Conservation (phyloP, 106 monocot genomes). For the Apostasia ramifera region DNA sequence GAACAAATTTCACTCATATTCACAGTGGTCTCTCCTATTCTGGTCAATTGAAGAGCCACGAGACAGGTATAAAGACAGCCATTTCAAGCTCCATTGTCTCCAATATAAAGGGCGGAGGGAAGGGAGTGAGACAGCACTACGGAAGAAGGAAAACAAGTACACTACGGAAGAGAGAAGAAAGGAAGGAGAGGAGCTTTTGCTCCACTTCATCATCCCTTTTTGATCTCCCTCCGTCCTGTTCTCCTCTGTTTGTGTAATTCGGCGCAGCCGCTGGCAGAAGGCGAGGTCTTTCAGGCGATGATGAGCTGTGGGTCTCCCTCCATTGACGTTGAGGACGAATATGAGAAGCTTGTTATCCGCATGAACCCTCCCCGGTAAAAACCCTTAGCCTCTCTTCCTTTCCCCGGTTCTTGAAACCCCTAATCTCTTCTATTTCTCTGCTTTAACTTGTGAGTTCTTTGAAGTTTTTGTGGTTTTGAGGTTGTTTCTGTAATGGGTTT, state of each 20-base stretch:
- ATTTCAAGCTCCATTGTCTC: not conserved
- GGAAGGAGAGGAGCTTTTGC: not conserved
- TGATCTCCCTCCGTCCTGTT: not conserved
- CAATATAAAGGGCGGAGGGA: not conserved
- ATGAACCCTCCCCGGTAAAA: slow-evolving; percentile 89
- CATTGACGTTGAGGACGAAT: slow-evolving; percentile 68
- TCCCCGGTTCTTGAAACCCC: not conserved
- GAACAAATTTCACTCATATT: too few species aligned
- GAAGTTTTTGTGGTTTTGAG: not conserved
- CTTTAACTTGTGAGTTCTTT: not conserved
- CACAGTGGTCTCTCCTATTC: too few species aligned
- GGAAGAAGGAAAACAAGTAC: slow-evolving; percentile 1
- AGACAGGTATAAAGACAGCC: not conserved
- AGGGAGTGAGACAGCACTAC: slow-evolving; percentile 3
- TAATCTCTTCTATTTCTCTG: not conserved
- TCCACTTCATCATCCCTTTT: not conserved
- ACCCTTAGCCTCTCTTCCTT: not conserved
- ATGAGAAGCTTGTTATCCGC: slow-evolving; percentile 75
- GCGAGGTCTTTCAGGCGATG: slow-evolving; percentile 8
- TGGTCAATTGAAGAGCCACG: not conserved
- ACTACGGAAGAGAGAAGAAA: slow-evolving; percentile 1
- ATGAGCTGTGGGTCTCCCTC: slow-evolving; percentile 47
- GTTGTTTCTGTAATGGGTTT: not conserved
- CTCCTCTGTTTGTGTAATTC: not conserved
- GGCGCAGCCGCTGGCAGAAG: not conserved